These are phyloP conservation scores for Syzygium jambos DNA, from an alignment of 345 rosid species.

Conservation along the genomic window DNA sequence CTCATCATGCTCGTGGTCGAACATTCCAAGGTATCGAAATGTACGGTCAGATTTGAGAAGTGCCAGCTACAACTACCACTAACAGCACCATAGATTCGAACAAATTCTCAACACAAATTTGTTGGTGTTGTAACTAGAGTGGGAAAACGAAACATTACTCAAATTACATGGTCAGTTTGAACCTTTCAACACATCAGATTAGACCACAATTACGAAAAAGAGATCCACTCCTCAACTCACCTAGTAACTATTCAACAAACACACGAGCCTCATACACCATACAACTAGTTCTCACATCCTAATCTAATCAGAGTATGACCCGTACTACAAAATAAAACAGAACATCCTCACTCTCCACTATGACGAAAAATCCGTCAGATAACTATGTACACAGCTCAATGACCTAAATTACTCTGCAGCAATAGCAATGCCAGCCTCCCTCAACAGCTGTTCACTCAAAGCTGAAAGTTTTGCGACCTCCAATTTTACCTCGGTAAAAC, in stretches of 20 bases:
- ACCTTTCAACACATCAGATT: background rate
- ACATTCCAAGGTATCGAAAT: background rate
- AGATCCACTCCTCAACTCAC: background rate
- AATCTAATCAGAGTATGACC: background rate
- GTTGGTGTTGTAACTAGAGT: background rate
- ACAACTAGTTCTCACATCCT: background rate
- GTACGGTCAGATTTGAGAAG: background rate
- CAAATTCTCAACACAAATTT: background rate
- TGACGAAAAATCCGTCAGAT: background rate
- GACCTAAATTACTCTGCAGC: constrained; percentile 9
- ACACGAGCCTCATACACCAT: background rate
- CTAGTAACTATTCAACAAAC: background rate
- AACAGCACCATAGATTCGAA: background rate
- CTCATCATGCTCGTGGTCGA: background rate
- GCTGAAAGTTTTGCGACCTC: constrained; percentile 49
- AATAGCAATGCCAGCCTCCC: constrained; percentile 49
- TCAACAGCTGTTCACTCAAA: constrained; percentile 55
- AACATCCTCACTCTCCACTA: background rate
- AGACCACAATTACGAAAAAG: background rate
- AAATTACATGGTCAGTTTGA: background rate
- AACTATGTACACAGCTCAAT: constrained; percentile 4
- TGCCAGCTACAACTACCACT: background rate
- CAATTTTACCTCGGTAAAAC: constrained; percentile 35
- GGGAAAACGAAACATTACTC: background rate
- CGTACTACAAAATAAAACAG: background rate